Evolutionary conservation across 208 protist species (phyloP), one percentile per base, ranked within the genome.

Genomic region (Trypanosoma conorhini): DNA sequence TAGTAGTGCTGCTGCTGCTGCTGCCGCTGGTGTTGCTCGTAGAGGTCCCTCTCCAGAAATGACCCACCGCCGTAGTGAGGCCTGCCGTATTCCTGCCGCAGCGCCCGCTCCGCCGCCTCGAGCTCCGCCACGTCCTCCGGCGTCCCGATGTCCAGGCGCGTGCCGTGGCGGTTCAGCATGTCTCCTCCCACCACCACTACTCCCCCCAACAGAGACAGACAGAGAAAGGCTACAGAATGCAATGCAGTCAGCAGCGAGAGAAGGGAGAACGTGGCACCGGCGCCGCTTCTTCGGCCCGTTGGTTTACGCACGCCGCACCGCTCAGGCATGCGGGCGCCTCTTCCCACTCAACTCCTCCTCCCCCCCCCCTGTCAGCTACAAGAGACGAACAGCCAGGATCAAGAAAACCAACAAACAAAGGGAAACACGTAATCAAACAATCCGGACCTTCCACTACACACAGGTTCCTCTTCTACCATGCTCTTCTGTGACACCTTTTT

Each of bases 41-140:
- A n/a, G 46, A n/a, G 15, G 24, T 60, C 66, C 54, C 56, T 55
- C 51, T 50, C 51, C 52, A 59, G 40, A 21, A 60, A 22, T 21
- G 38, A 24, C 10, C 26, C 46, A 59, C 70, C 51, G 0, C 61
- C 68, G n/a, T 42, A 42, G 35, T 52, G 26, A 35, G 54, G 38
- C 17, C 35, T 17, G 42, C 19, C 52, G 52, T 68, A 66, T 38
- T 26, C 22, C 44, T 67, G 73, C 57, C 26, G 57, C 13, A 75
- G 56, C 13, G 73, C 54, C 10, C 76, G 68, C 64, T 93, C 85
- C 17, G 68, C 81, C 0, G 76, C 68, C 54, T 94, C 82, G 19
- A 94, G 73, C 80, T 94, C 86, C 4, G 76, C 81, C n/a, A 94
- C 75, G 46, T 94, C 89, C 22, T 94, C 86, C 5, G 85, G 77